A percentile compares a stretch with the other conserved stretches of the same genome.
phyloP scores from a whole-genome alignment of 1,139 yeast species.

The Kurtzmaniella quercitrusa region DNA sequence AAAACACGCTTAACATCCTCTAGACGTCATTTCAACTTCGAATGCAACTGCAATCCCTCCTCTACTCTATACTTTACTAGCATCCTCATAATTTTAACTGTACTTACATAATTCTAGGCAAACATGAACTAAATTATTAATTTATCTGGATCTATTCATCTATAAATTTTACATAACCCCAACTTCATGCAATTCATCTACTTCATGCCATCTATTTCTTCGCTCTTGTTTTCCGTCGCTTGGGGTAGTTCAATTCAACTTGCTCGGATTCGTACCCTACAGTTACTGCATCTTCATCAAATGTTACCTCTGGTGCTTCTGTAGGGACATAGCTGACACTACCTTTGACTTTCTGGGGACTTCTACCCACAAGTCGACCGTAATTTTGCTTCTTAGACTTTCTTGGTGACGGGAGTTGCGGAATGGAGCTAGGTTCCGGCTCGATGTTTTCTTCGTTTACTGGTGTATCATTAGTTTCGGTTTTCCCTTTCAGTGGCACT shows the following conservation, averaged over 20 bases:
- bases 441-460: background rate
- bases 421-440: slow-evolving; percentile 1
- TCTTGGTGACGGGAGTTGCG: slow-evolving; percentile 37
- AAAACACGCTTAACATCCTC: too few relatives aligned
- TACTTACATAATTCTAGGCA: too few relatives aligned
- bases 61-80: too few relatives aligned
- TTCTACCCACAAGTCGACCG: slow-evolving; percentile 29
- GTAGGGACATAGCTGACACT: background rate
- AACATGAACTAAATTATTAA: too few relatives aligned
- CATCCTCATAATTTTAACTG: too few relatives aligned
- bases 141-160: too few relatives aligned
- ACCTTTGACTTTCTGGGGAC: slow-evolving; percentile 4
- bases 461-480: background rate
- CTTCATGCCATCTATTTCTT: background rate
- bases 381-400: slow-evolving; percentile 27
- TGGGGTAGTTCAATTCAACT: slow-evolving; percentile 4
- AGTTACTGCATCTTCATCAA: slow-evolving; percentile 5
- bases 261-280: slow-evolving; percentile 7
- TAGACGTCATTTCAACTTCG: too few relatives aligned
- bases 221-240: background rate
- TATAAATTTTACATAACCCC: too few relatives aligned
- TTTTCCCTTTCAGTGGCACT: background rate
- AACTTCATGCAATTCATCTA: background rate
- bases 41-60: too few relatives aligned
- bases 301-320: slow-evolving; percentile 3